Evolutionary conservation across 2,329 filamentous ascomycete species (phyloP).

Genomic region (Fusarium equiseti): DNA sequence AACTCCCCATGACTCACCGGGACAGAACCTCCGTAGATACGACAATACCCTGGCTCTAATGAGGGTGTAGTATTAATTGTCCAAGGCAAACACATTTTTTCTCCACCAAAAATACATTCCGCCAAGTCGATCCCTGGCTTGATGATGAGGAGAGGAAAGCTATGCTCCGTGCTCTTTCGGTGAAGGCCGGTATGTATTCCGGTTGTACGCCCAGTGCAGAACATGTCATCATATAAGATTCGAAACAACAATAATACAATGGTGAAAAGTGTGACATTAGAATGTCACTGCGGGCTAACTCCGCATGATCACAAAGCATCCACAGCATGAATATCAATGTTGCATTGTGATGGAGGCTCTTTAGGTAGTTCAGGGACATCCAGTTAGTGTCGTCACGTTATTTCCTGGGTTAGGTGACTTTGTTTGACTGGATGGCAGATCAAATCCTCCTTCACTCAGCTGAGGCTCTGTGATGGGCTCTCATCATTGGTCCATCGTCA

Average conservation of each 20-base stretch:
- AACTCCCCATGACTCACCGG: conserved; percentile 13
- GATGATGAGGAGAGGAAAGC: background rate
- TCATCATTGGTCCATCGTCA: background rate
- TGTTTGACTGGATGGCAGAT: background rate
- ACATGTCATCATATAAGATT: background rate
- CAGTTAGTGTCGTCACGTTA: background rate
- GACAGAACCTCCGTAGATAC: conserved; percentile 7
- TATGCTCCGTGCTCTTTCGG: background rate
- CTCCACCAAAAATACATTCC: background rate
- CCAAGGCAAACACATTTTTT: background rate
- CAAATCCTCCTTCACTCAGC: background rate
- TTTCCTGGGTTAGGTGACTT: conserved; percentile 1
- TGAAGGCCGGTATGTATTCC: background rate
- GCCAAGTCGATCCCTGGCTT: conserved; percentile 2
- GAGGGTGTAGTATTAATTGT: background rate
- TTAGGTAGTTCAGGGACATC: background rate
- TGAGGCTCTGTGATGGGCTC: background rate
- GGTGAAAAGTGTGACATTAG: background rate
- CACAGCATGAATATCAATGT: background rate
- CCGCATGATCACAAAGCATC: background rate
- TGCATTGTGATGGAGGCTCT: background rate
- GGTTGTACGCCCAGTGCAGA: background rate
- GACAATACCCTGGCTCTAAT: background rate
- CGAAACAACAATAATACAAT: background rate
- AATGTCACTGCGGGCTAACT: background rate